These are phyloP conservation scores for Fusarium chlamydosporum DNA, from an alignment of 2,329 filamentous ascomycete genomes.

Conservation along the genomic window DNA sequence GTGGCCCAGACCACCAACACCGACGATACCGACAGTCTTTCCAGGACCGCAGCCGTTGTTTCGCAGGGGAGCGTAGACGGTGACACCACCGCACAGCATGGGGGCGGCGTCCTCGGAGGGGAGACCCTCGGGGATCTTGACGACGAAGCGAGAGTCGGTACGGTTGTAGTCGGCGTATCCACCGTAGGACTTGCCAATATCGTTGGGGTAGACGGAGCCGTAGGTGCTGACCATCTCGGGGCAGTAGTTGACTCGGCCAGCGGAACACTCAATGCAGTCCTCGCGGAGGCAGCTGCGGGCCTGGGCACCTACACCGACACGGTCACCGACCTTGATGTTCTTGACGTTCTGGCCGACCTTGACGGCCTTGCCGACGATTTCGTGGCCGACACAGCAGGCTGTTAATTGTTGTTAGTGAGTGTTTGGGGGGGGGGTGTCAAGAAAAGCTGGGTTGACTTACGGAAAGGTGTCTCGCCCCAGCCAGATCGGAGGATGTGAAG, in stretches of 20 bases:
- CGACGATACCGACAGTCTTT: constrained; percentile 75
- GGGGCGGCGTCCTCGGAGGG: constrained; percentile 65
- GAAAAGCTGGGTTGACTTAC: constrained; percentile 48
- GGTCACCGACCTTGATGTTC: constrained; percentile 71
- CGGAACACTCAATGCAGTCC: constrained; percentile 59
- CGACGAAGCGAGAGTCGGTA: constrained; percentile 60
- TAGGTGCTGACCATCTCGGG: constrained; percentile 64
- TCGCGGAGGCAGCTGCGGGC: constrained; percentile 65
- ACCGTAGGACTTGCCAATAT: constrained; percentile 59
- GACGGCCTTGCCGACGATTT: constrained; percentile 72
- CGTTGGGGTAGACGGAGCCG: constrained; percentile 64
- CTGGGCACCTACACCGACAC: constrained; percentile 74
- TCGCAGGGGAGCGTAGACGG: constrained; percentile 72
- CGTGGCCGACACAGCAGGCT: constrained; percentile 72
- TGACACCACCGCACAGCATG: constrained; percentile 79
- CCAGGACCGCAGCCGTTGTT: constrained; percentile 75
- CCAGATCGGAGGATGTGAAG: constrained; percentile 69
- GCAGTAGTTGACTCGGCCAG: constrained; percentile 61
- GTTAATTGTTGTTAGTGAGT: constrained; percentile 20
- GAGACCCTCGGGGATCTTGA: constrained; percentile 61
- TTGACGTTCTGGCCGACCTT: constrained; percentile 65
- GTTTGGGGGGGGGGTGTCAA: constrained; percentile 1
- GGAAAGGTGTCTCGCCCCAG: constrained; percentile 60
- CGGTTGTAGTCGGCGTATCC: constrained; percentile 59
- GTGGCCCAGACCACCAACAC: constrained; percentile 77